phyloP scores from a whole-genome alignment of 1,284 basidiomycete genomes.

The Boletellus deceptivus region DNA sequence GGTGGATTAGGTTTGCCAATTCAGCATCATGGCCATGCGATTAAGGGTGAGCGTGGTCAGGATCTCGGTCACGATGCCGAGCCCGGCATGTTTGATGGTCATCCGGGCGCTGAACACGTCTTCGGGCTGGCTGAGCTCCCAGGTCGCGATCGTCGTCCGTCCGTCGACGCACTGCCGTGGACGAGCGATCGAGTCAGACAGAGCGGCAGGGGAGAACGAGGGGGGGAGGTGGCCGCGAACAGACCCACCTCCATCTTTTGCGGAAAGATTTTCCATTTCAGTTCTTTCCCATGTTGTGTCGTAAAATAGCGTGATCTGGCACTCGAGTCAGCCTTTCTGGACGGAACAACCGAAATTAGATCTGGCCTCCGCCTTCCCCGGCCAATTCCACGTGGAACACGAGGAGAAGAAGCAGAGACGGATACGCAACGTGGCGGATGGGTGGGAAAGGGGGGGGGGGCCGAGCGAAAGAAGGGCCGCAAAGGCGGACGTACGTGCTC shows the following conservation, averaged over 20 bases:
- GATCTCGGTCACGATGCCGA: constrained; percentile 67
- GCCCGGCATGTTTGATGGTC: constrained; percentile 52
- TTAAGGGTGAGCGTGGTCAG: constrained; percentile 67
- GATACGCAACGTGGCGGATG: neutral
- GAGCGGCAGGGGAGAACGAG: neutral
- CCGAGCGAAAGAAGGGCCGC: too few relatives aligned
- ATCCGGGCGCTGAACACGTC: constrained; percentile 59
- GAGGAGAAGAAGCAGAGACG: too few relatives aligned
- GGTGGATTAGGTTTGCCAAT: constrained; percentile 42
- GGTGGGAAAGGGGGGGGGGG: too few relatives aligned
- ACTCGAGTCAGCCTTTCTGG: neutral
- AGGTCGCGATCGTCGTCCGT: constrained; percentile 54
- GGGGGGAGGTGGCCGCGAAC: too few relatives aligned
- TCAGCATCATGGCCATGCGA: constrained; percentile 56
- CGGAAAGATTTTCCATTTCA: constrained; percentile 65
- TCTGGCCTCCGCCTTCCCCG: neutral
- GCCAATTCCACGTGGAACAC: neutral
- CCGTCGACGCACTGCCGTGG: constrained; percentile 54
- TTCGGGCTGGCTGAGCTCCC: constrained; percentile 57
- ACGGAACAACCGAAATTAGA: neutral
- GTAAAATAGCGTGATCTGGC: constrained; percentile 68
- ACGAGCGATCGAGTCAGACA: constrained; percentile 1
- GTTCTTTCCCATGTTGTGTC: constrained; percentile 60
- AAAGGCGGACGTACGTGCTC: constrained; percentile 52
- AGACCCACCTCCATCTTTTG: constrained; percentile 62